Percentiles rank a stretch among this genome's conserved stretches.
Conservation (phyloP, 176 grass and related monocot species). For the Tuctoria greenei region DNA sequence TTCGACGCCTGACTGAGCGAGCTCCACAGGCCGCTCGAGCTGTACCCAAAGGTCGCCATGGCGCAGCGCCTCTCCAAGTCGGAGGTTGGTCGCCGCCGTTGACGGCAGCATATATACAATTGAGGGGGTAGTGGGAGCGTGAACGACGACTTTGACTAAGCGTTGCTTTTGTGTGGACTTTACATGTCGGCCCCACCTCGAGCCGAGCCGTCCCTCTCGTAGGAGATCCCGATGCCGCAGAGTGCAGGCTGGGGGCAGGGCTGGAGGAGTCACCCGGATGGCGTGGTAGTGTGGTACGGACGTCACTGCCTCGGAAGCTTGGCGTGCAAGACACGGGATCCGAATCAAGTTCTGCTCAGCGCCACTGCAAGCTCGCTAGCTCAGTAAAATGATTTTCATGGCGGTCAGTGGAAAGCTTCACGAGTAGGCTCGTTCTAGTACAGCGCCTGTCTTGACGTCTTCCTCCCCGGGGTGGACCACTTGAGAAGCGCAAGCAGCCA, state of each 20-base stretch:
- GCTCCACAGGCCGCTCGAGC: conserved; percentile 13
- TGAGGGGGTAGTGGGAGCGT: background rate
- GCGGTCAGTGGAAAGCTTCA: background rate
- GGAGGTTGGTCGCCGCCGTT: background rate
- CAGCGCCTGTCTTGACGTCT: background rate
- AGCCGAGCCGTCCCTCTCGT: background rate
- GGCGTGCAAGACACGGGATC: conserved; percentile 21
- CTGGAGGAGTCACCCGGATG: background rate
- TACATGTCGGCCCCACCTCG: background rate
- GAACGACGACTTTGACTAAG: conserved; percentile 21
- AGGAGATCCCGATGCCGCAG: conserved; percentile 35
- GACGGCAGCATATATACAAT: background rate
- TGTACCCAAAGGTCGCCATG: conserved; percentile 9
- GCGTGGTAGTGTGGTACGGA: conserved; percentile 10
- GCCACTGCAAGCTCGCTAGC: background rate
- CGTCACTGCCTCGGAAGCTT: conserved; percentile 33
- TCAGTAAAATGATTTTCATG: background rate
- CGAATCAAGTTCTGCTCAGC: background rate
- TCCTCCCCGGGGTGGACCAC: background rate
- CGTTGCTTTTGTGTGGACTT: background rate
- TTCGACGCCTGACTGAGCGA: conserved; percentile 20
- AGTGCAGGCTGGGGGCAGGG: too few relatives aligned
- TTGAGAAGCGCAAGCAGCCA: background rate
- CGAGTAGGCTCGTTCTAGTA: background rate
- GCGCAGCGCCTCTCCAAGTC: background rate